phyloP scores from a whole-genome alignment of 1,139 yeast species.

The Protomyces pachydermus region DNA sequence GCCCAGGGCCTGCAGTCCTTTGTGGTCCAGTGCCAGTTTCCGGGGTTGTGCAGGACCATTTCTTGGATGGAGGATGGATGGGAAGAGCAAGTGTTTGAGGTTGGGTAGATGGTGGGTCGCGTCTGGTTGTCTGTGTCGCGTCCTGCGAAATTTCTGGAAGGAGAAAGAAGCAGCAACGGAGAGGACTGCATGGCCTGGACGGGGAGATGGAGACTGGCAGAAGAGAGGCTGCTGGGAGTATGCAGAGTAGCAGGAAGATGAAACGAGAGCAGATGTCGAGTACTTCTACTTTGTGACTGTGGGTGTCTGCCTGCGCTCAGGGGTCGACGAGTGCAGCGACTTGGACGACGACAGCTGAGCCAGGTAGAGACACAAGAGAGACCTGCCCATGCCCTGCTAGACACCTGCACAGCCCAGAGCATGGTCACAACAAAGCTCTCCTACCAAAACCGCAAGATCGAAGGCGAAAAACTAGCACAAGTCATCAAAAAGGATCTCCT shows the following conservation, averaged over 20 bases:
- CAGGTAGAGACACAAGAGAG: too few relatives aligned
- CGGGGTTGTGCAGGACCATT: constrained; percentile 17
- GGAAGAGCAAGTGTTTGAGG: too few relatives aligned
- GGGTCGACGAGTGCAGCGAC: too few relatives aligned
- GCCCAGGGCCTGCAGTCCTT: constrained; percentile 95
- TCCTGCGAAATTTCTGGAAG: not conserved
- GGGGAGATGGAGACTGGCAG: not conserved
- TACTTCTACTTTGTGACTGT: not conserved
- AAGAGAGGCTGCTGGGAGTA: not conserved
- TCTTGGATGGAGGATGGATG: not conserved
- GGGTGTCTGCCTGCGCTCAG: not conserved
- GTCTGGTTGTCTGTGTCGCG: not conserved
- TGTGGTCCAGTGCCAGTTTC: constrained; percentile 83
- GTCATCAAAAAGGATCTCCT: not conserved
- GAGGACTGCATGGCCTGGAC: not conserved
- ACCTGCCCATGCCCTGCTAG: too few relatives aligned
- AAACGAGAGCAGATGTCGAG: not conserved
- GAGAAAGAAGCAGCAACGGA: not conserved
- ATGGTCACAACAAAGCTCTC: not conserved
- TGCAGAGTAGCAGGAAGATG: not conserved
- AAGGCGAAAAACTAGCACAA: not conserved
- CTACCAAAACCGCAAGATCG: not conserved
- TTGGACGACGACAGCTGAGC: too few relatives aligned
- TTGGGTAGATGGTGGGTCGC: not conserved
- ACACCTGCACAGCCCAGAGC: not conserved